Base-by-base conservation (phyloP, 2,329 filamentous ascomycete genomes). In the Cylindrodendrum hubeiense region DNA sequence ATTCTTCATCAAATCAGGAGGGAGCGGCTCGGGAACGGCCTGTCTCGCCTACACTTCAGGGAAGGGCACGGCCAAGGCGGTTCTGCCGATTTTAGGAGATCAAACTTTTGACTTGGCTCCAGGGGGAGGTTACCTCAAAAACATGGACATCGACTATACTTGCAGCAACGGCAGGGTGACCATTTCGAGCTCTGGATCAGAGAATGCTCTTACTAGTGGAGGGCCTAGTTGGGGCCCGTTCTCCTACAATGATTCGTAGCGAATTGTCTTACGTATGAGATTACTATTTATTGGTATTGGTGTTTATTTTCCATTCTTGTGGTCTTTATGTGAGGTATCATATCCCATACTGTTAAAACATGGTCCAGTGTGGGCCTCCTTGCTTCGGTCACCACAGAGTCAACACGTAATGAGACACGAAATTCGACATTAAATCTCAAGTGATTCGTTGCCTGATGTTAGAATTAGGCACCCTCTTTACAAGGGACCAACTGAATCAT, bases 121-220 rank as follows among this genome's bases (percentile, higher is more conserved):
- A 8, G 61, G 55, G 15, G 55, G 55, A 50, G 55, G 55, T 7
- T 64, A 59, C 44, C 22, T 60, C 21, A 17, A 55, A 21, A 44
- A 64, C 28, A 59, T 58, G 55, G 43, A 59, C 19, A 34, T 60
- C 17, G 33, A 43, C 9, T 64, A 64, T 43, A 60, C 49, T 15
- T 64, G 55, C 24, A 33, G 21, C 7, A 19, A 44, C 6, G 46
- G 46, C 6, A 55, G 17, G 24, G 15, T 56, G 34, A 62, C 52
- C 5, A 56, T 62, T 30, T 30, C 43, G 3, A 59, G 55, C 15
- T n/a, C 24, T 24, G 55, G 43, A 5, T 33, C 33, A 6, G n/a
- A 50, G 34, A 49, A 43, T 51, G 28, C 50, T 5, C 21, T 46
- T 26, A 39, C 37, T 19, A 19, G 44, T 9, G 61, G 55, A 26